These are phyloP conservation scores for Colletotrichum noveboracense DNA, from an alignment of 2,329 filamentous ascomycete species.

Conservation along the genomic window DNA sequence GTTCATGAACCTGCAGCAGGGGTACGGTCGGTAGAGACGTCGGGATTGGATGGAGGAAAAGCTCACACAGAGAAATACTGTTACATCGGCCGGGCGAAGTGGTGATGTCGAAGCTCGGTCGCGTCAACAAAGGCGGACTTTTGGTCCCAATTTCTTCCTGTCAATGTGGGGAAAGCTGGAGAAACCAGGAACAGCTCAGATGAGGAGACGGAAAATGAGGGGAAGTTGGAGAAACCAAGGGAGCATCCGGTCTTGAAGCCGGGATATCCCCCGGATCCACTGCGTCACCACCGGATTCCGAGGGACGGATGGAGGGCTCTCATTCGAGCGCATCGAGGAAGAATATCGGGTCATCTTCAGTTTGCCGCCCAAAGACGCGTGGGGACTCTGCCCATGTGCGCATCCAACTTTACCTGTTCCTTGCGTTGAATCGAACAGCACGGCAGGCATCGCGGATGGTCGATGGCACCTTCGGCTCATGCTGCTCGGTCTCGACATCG, in stretches of 20 bases:
- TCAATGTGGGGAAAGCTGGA: conserved; percentile 2
- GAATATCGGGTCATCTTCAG: neutral
- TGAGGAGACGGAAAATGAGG: neutral
- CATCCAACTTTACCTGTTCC: neutral
- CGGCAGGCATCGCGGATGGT: neutral
- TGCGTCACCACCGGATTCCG: conserved; percentile 7
- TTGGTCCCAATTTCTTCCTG: neutral
- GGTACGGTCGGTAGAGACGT: neutral
- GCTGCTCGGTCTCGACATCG: neutral
- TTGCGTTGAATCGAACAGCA: neutral
- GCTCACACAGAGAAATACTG: neutral
- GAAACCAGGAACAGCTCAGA: neutral
- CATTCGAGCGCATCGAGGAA: conserved; percentile 19
- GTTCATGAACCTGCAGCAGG: neutral
- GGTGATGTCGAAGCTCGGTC: neutral
- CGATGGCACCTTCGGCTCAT: neutral
- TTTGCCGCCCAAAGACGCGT: neutral
- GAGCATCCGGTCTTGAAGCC: neutral
- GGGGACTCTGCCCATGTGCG: neutral
- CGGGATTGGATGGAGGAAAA: neutral
- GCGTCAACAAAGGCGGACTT: neutral
- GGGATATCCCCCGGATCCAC: conserved; percentile 12
- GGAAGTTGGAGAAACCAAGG: conserved; percentile 15
- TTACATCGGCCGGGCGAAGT: conserved; percentile 10
- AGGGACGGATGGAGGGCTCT: neutral